Percentiles rank a stretch among this genome's conserved stretches.
Conservation (phyloP, 164 flowering plant species). For the Brasenia schreberi region DNA sequence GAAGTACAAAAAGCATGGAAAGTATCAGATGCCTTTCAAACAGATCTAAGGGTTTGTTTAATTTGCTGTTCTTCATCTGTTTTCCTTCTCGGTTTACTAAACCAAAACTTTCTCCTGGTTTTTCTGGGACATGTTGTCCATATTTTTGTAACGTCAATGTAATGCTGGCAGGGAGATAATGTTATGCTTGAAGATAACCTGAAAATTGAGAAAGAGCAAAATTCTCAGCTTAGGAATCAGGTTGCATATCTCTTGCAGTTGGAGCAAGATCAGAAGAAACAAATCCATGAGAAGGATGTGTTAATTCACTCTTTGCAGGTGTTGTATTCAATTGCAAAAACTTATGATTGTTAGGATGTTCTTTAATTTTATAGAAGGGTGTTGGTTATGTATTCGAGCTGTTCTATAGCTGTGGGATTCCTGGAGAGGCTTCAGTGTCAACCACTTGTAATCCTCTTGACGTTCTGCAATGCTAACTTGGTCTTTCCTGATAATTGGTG, state of each 20-base stretch:
- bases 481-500: no score
- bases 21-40: constrained; percentile 76
- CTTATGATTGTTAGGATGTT: no score
- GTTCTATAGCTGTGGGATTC: no score
- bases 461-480: no score
- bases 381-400: no score
- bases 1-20: constrained; percentile 98
- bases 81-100: neutral
- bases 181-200: constrained; percentile 55
- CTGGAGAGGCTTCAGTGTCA: no score
- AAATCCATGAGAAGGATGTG: constrained; percentile 59
- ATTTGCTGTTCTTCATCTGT: neutral
- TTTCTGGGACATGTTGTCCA: neutral
- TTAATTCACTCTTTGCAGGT: constrained; percentile 79
- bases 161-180: constrained; percentile 56
- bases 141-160: neutral
- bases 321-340: neutral
- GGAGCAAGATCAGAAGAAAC: constrained; percentile 79
- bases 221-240: constrained; percentile 77
- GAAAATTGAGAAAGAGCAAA: constrained; percentile 83
- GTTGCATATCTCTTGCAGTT: constrained; percentile 66
- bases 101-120: neutral
- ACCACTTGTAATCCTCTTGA: no score
- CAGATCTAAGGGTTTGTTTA: constrained; percentile 69
- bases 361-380: no score